Base-by-base conservation (phyloP, 2,329 filamentous ascomycete species). In the Zymoseptoria brevis region DNA sequence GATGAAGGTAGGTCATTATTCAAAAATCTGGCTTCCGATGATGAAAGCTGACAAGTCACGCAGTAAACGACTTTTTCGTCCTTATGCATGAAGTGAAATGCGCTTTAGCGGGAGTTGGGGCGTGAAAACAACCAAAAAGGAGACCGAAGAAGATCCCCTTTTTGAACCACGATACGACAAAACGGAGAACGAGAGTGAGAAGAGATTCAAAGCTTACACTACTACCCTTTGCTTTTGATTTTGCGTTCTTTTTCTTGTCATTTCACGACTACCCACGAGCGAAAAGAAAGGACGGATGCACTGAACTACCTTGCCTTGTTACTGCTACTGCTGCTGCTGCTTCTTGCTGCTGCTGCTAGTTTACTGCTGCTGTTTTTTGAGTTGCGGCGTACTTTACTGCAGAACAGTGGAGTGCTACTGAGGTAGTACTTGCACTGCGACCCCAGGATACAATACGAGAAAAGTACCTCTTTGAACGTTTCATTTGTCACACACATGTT, bases 1-100 rank as follows among this genome's bases (percentile, higher is more conserved):
- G 61, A 84, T 86, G 82, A 86, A 87, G 81, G 83, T 85, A 74
- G 48, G 68, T 64, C 29, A 53, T 19, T 7, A 48, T 29, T 26
- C 55, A 21, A 22, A 48, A 41, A 16, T 26, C 7, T 22, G 22
- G 45, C 29, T 19, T 8, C 13, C 5, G 19, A 51, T 19, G 19
- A 55, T 13, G 3, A 24, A 29, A 22, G 29, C 68, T 67, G 35
- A 67, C 60, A 19, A 11, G 16, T 48, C 26, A 57, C 53, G 26
- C 61, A 72, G 70, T 71, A 71, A 73, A 67, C 68, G 64, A 65
- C 64, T 67, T 68, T 72, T 68, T 65, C 63, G 68, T 68, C 67
- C 67, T 71, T 67, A 67, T 73, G 68, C 71, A 68, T 73, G 72
- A 68, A 72, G 70, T 72, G 71, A 71, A 69, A 69, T 67, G 70